These are phyloP conservation scores for Darksidea phi DNA, from an alignment of 495 filamentous ascomycete genomes.

Conservation along the genomic window DNA sequence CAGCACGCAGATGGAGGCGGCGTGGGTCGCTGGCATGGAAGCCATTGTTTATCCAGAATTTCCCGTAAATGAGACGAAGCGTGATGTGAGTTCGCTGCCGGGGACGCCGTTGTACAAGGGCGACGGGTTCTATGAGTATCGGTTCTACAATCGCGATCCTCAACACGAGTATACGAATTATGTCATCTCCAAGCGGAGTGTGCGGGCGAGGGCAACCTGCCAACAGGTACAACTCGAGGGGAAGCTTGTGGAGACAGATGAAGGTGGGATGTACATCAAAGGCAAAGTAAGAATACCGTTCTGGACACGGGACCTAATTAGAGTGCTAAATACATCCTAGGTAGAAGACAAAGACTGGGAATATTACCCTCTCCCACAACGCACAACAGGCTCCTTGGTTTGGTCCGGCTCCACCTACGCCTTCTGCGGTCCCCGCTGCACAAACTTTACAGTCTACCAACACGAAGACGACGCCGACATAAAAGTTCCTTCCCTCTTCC, in stretches of 20 bases:
- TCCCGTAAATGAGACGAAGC: not conserved
- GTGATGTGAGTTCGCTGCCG: not conserved
- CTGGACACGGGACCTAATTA: not conserved
- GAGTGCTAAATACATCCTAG: constrained; percentile 1
- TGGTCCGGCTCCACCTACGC: constrained; percentile 18
- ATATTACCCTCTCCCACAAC: constrained; percentile 7
- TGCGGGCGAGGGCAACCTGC: constrained; percentile 19
- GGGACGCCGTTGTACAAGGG: constrained; percentile 22
- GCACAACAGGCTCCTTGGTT: constrained; percentile 9
- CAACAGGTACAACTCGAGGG: not conserved
- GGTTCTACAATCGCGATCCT: constrained; percentile 31
- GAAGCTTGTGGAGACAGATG: not conserved
- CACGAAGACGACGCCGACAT: constrained; percentile 9
- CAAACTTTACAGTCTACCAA: constrained; percentile 35
- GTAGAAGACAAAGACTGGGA: constrained; percentile 6
- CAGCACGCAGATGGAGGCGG: constrained; percentile 8
- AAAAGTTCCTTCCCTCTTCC: constrained; percentile 15
- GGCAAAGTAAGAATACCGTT: not conserved
- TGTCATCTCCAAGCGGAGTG: constrained; percentile 7
- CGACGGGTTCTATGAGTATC: constrained; percentile 29
- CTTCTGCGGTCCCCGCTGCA: constrained; percentile 31
- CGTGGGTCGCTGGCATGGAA: constrained; percentile 19
- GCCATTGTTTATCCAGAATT: constrained; percentile 13
- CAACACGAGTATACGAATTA: constrained; percentile 19
- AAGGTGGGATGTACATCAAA: constrained; percentile 3